Evolutionary conservation across 495 filamentous ascomycete species (phyloP).

Genomic region (Penicillium longicatenatum): DNA sequence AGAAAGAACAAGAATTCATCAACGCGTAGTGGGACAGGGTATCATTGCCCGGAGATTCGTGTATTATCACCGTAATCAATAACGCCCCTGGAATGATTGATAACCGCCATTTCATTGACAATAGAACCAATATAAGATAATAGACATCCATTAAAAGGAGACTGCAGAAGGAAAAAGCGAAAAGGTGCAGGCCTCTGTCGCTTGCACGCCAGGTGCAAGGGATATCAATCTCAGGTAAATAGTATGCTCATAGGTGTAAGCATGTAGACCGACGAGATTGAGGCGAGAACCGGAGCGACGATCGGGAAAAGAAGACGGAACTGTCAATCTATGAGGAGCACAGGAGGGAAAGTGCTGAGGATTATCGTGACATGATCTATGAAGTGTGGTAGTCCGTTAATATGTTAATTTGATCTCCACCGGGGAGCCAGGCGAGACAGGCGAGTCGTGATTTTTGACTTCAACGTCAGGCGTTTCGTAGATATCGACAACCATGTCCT

Average conservation of each 20-base stretch:
- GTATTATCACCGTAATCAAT: slow-evolving; percentile 48
- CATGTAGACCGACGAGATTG: neutral
- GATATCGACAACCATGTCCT: slow-evolving; percentile 80
- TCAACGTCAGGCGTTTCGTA: slow-evolving; percentile 34
- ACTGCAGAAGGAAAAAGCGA: neutral
- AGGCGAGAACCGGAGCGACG: neutral
- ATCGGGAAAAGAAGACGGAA: neutral
- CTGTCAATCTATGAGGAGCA: neutral
- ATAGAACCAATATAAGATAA: slow-evolving; percentile 14
- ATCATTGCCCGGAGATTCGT: slow-evolving; percentile 54
- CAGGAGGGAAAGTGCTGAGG: neutral
- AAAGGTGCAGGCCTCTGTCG: neutral
- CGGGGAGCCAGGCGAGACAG: slow-evolving; percentile 19
- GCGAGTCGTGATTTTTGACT: slow-evolving; percentile 10
- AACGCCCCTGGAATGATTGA: slow-evolving; percentile 35
- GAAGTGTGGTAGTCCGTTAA: slow-evolving; percentile 18
- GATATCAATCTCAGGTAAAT: neutral
- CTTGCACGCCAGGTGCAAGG: slow-evolving; percentile 17
- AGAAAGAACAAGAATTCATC: slow-evolving; percentile 16
- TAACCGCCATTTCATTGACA: slow-evolving; percentile 25
- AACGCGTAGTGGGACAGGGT: slow-evolving; percentile 38
- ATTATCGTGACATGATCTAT: neutral
- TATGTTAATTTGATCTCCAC: slow-evolving; percentile 46
- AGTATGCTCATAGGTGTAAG: neutral
- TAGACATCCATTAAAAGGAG: slow-evolving; percentile 5